phyloP scores from a whole-genome alignment of 2,329 filamentous ascomycete genomes.

The Claviceps sp. region DNA sequence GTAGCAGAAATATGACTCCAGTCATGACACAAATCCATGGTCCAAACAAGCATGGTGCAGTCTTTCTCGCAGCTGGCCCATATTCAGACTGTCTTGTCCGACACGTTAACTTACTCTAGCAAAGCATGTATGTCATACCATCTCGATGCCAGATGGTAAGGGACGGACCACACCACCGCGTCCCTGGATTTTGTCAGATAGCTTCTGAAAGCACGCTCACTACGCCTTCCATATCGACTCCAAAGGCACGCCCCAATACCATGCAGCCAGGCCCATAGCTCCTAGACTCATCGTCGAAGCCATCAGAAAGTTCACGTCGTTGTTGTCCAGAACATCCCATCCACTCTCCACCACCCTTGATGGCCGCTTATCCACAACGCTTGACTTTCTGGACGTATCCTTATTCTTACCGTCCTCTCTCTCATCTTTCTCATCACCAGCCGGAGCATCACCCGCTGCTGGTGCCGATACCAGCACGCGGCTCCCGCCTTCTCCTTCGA shows the following conservation, averaged over 20 bases:
- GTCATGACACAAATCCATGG: no score
- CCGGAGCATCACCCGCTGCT: constrained; percentile 10
- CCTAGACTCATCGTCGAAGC: constrained; percentile 66
- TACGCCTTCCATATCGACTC: constrained; percentile 13
- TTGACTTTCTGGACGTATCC: constrained; percentile 36
- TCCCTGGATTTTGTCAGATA: no score
- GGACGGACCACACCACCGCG: no score
- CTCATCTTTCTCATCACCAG: constrained; percentile 22
- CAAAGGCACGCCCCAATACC: constrained; percentile 46
- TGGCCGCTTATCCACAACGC: constrained; percentile 42
- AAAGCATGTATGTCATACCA: no score
- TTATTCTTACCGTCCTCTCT: constrained; percentile 31
- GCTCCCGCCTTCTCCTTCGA: constrained; percentile 70
- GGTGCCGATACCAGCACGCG: constrained; percentile 35
- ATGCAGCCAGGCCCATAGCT: constrained; percentile 53
- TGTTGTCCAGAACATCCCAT: constrained; percentile 76
- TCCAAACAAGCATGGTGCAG: no score
- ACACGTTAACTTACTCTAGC: no score
- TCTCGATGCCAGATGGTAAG: no score
- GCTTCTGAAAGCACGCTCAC: background rate
- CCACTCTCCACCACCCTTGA: constrained; percentile 53
- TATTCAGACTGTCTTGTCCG: no score
- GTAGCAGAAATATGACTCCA: no score
- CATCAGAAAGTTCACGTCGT: constrained; percentile 91
- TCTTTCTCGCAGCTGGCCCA: no score